phyloP scores from a whole-genome alignment of 805 yeast species.

The Myxozyma nipponensis region DNA sequence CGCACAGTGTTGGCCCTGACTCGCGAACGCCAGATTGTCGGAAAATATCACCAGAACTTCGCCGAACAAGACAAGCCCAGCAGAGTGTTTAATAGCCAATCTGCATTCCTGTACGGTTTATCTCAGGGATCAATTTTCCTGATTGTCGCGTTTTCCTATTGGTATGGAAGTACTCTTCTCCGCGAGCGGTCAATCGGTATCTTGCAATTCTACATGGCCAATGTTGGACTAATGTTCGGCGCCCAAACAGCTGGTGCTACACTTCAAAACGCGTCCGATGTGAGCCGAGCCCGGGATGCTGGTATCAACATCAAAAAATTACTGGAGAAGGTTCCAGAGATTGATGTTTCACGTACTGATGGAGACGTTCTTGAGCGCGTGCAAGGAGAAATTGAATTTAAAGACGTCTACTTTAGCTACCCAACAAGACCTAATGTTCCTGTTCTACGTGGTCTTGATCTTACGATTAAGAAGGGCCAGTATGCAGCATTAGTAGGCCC shows the following conservation, averaged over 20 bases:
- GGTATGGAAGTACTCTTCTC: constrained; percentile 43
- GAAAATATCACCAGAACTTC: constrained; percentile 30
- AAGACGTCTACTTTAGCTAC: constrained; percentile 35
- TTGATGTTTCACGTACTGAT: constrained; percentile 35
- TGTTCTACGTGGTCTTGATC: constrained; percentile 30
- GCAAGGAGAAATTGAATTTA: constrained; percentile 51
- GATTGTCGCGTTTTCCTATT: constrained; percentile 42
- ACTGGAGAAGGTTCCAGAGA: constrained; percentile 37
- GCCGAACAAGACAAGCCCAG: constrained; percentile 11
- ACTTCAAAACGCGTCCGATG: constrained; percentile 43
- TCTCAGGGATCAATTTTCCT: constrained; percentile 34
- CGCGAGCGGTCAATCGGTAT: constrained; percentile 34
- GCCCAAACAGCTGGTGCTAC: constrained; percentile 43
- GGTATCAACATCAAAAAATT: constrained; percentile 37
- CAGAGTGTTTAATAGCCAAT: neutral
- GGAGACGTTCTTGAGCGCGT: constrained; percentile 33
- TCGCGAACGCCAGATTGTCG: constrained; percentile 40
- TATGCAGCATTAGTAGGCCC: constrained; percentile 92
- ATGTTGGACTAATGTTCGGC: constrained; percentile 40
- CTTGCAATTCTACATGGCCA: constrained; percentile 41
- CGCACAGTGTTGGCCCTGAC: constrained; percentile 44
- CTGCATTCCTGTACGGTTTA: constrained; percentile 37
- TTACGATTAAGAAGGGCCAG: constrained; percentile 61
- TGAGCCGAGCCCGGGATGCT: constrained; percentile 43
- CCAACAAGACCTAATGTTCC: constrained; percentile 34